These are phyloP conservation scores for Spathaspora gorwiae DNA, from an alignment of 805 yeast genomes.

Conservation along the genomic window DNA sequence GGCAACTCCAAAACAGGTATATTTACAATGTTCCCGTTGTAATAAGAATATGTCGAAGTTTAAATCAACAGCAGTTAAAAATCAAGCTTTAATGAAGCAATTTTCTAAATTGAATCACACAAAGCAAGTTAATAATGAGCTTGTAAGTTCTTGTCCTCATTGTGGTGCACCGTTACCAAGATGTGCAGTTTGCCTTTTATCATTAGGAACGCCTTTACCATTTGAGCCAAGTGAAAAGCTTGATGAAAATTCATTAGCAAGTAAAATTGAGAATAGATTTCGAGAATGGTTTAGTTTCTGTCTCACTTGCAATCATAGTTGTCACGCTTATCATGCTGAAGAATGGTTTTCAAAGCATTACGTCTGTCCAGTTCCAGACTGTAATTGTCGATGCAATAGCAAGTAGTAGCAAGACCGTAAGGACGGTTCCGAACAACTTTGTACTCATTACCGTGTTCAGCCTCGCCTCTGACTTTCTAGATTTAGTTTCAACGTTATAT, in stretches of 20 bases:
- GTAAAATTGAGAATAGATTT: slow-evolving; percentile 40
- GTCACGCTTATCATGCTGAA: slow-evolving; percentile 93
- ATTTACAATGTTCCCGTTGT: slow-evolving; percentile 77
- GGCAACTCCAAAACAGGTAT: slow-evolving; percentile 68
- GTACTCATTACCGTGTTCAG: too few species aligned
- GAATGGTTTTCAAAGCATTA: slow-evolving; percentile 90
- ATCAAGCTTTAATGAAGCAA: slow-evolving; percentile 26
- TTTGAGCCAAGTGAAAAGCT: slow-evolving; percentile 27
- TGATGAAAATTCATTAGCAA: slow-evolving; percentile 17
- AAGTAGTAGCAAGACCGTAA: slow-evolving; percentile 16
- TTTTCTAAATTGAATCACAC: slow-evolving; percentile 23
- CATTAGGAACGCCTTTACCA: slow-evolving; percentile 68
- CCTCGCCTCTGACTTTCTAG: too few species aligned
- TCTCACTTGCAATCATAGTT: slow-evolving; percentile 85
- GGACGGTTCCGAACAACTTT: too few species aligned
- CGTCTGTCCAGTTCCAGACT: slow-evolving; percentile 92
- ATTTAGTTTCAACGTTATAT: too few species aligned
- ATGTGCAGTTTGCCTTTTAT: slow-evolving; percentile 81
- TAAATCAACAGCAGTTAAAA: slow-evolving; percentile 10
- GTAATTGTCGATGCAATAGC: slow-evolving; percentile 76
- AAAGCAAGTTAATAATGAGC: slow-evolving; percentile 14
- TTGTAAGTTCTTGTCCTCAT: slow-evolving; percentile 57
- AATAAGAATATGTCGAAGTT: slow-evolving; percentile 60
- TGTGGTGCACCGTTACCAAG: slow-evolving; percentile 87
- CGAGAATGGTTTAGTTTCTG: slow-evolving; percentile 91